Base-by-base conservation (phyloP, 1,284 basidiomycete species). In the Cutaneotrichosporon mucoides region DNA sequence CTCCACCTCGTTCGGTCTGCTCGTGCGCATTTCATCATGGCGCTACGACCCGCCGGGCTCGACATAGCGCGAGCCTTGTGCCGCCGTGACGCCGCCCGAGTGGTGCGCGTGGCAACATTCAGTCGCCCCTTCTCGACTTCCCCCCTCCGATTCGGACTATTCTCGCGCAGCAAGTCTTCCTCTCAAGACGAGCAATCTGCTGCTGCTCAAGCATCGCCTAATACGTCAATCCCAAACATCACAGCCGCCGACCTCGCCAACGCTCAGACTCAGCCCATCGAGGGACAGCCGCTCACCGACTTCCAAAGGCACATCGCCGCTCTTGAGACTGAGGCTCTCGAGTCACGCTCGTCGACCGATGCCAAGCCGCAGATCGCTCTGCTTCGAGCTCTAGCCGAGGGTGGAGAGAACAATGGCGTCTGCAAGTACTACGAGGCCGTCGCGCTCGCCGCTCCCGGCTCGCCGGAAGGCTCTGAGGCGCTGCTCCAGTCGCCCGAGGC, bases 241-340 rank as follows among this genome's bases (percentile, higher is more conserved):
- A 34, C 53, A 16, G 40, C 34, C 49, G 48, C 36, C 12, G 46
- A 55, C 46, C 53, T 50, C 10, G 43, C 53, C 35, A 45, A 33
- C 10, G 43, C 53, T 8, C 53, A 33, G 16, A 48, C 45, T 12
- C 53, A 55, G 15, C 34, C 44, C 34, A 38, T 47, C 45, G 45
- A 52, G 10, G 45, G 35, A 42, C 40, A 49, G 2, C 66, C 66
- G 4, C 59, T 73, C 3, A 74, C 75, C 0, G 57, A 66, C 5
- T 75, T 75, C 52, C 75, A 77, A 62, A 51, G 61, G 11, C 64
- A 61, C 11, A 75, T 77, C 34, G 75, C 75, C 5, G 68, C 59
- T 1, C 67, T 77, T 34, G 75, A 77, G 64, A 68, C 71, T 3
- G 63, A 57, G 15, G 68, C 73, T 10, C 65, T 70, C 43, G 58